Evolutionary conservation across 176 grass and related monocot genomes (phyloP), one percentile per base, ranked within the genome.

Genomic region (Oryza coarctata): DNA sequence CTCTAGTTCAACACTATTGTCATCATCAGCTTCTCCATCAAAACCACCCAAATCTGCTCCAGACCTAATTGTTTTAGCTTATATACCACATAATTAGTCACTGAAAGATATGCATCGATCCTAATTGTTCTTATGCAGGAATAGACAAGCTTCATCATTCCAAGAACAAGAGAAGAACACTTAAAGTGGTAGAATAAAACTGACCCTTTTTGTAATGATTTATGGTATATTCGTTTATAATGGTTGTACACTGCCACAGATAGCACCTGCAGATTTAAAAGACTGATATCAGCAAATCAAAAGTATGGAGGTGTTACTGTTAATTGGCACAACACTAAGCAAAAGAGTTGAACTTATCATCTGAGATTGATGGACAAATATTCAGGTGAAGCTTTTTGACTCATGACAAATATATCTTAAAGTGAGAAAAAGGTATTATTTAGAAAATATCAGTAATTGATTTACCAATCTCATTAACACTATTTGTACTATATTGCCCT

Each of bases 161-260:
- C 17, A 0, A 72, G 63, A 73, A 78, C 40, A 61, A 68, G 36
- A 68, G 38, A 26, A 79, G 33, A 61, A 76, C 13, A 75, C 30
- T 35, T 44, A 12, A 60, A 17, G 20, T 15, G 18, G 79, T 58
- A 7, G 5, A 84, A 32, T 38, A 25, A 70, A 82, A 91, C 90
- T 88, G 34, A 99, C 97, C 91, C 93, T 88, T 96, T 99, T 44
- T 86, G 87, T 81, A 82, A n/a, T 71, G 89, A 87, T 83, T 86
- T 83, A 87, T 96, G 85, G 74, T 96, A 88, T 90, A 99, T 94
- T 63, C 97, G 90, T 90, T 99, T 99, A 84, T 99, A 99, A 68
- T 99, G 97, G 70, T 99, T 99, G 80, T 99, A 99, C 47, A 99
- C 96, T 78, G 96, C 96, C 9, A 99, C 96, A 63, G 96, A 89